Conservation (phyloP, 768 basidiomycete genomes). For the Hericium coralloides region DNA sequence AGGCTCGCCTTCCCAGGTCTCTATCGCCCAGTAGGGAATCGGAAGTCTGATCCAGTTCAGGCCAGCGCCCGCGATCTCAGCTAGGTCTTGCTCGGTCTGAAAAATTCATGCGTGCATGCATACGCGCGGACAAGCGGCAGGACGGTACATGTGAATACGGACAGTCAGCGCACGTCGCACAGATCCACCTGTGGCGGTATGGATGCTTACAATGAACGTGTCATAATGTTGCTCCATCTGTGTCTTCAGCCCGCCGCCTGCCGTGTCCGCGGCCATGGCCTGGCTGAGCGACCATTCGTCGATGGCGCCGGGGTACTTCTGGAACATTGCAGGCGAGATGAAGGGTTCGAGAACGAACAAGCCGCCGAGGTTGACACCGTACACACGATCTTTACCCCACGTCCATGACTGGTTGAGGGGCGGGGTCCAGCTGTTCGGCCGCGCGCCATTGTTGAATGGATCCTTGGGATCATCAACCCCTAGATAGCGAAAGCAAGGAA, state of each 20-base stretch:
- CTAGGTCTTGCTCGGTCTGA: conserved; percentile 88
- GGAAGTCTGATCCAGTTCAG: conserved; percentile 83
- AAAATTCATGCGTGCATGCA: neutral
- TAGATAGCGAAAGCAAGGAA: conserved; percentile 16
- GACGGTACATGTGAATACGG: neutral
- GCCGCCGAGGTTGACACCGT: conserved; percentile 70
- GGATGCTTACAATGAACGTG: conserved; percentile 66
- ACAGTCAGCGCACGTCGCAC: neutral
- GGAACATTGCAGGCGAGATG: conserved; percentile 58
- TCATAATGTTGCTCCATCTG: conserved; percentile 74
- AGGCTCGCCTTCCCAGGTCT: conserved; percentile 69
- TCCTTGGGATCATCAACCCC: conserved; percentile 64
- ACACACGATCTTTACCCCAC: conserved; percentile 52
- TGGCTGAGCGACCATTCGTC: conserved; percentile 68
- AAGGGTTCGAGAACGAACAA: conserved; percentile 78
- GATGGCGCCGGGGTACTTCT: conserved; percentile 47
- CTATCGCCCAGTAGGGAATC: conserved; percentile 84
- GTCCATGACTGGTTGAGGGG: conserved; percentile 72
- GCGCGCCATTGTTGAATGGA: conserved; percentile 72
- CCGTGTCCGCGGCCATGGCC: conserved; percentile 55
- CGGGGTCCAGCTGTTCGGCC: conserved; percentile 73
- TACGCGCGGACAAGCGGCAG: neutral
- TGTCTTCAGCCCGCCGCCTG: conserved; percentile 37
- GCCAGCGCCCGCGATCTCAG: conserved; percentile 81
- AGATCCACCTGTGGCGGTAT: neutral